phyloP scores from a whole-genome alignment of 768 basidiomycete species.

The Rhizopogon vinicolor region DNA sequence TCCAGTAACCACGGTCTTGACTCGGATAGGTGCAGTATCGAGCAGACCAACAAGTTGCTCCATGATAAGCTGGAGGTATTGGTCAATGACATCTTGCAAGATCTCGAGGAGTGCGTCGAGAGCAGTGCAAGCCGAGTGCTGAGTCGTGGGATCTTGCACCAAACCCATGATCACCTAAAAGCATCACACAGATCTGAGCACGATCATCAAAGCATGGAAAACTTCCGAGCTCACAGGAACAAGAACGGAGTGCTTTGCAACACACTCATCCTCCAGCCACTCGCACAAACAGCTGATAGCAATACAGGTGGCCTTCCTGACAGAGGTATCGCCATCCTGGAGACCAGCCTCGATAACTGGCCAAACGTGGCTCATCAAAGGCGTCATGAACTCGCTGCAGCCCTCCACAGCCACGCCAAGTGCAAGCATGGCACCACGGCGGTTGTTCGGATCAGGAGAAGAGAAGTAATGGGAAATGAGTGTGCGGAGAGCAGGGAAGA shows the following conservation, averaged over 20 bases:
- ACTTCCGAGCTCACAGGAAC: slow-evolving; percentile 60
- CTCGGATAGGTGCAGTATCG: slow-evolving; percentile 76
- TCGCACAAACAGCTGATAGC: slow-evolving; percentile 96
- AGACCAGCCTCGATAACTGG: slow-evolving; percentile 89
- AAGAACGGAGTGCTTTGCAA: slow-evolving; percentile 73
- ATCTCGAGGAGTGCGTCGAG: slow-evolving; percentile 96
- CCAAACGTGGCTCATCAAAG: slow-evolving; percentile 89
- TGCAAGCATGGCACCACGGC: slow-evolving; percentile 92
- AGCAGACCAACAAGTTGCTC: slow-evolving; percentile 84
- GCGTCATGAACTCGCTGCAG: slow-evolving; percentile 96
- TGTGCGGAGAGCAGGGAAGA: slow-evolving; percentile 85
- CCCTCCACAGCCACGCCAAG: slow-evolving; percentile 96
- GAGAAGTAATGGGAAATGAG: slow-evolving; percentile 84
- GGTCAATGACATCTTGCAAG: slow-evolving; percentile 82
- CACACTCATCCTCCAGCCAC: slow-evolving; percentile 93
- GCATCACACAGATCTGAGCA: not conserved
- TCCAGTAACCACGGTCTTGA: slow-evolving; percentile 94
- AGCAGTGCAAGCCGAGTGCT: slow-evolving; percentile 92
- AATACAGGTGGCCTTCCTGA: slow-evolving; percentile 94
- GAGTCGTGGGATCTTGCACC: slow-evolving; percentile 81
- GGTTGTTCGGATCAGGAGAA: slow-evolving; percentile 69
- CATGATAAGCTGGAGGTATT: slow-evolving; percentile 94
- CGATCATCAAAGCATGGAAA: not conserved
- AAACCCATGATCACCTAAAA: slow-evolving; percentile 82
- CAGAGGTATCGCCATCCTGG: slow-evolving; percentile 74